These are phyloP conservation scores for Linum tenue DNA, from an alignment of 345 rosid genomes.

Conservation along the genomic window DNA sequence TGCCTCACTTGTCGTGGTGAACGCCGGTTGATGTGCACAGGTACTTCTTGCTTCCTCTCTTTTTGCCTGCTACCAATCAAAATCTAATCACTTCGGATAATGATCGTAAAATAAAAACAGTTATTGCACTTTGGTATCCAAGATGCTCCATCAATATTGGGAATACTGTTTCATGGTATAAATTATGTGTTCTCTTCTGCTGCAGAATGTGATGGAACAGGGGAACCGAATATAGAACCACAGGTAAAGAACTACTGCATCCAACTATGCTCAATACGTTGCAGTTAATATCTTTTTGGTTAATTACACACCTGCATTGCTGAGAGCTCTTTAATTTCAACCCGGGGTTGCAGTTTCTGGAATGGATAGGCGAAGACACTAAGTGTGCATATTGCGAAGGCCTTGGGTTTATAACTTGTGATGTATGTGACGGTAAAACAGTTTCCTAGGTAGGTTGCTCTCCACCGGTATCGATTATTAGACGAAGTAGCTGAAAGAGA, in stretches of 20 bases:
- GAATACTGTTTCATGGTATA: background rate
- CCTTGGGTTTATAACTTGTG: conserved; percentile 52
- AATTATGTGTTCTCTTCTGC: conserved; percentile 7
- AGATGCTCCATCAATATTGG: background rate
- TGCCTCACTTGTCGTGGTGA: conserved; percentile 79
- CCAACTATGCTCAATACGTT: background rate
- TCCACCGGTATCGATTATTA: too few relatives aligned
- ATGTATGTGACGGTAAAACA: conserved; percentile 50
- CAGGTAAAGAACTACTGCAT: conserved; percentile 45
- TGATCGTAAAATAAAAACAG: too few relatives aligned
- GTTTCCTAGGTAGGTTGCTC: conserved; percentile 17
- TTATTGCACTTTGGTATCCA: background rate
- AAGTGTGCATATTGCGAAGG: conserved; percentile 82
- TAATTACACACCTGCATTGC: background rate
- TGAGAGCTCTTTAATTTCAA: background rate
- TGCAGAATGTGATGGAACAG: conserved; percentile 92
- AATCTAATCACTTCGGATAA: too few relatives aligned
- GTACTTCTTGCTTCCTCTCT: conserved; percentile 20
- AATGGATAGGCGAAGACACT: conserved; percentile 65
- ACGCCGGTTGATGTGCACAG: conserved; percentile 75
- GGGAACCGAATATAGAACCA: conserved; percentile 87
- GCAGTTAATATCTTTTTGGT: background rate
- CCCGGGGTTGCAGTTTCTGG: conserved; percentile 53
- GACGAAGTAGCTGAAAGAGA: too few relatives aligned
- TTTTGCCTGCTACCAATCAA: background rate